Evolutionary conservation across 306 rosid genomes (phyloP), one percentile per base, ranked within the genome.

Genomic region (Pyrus bretschneideri): DNA sequence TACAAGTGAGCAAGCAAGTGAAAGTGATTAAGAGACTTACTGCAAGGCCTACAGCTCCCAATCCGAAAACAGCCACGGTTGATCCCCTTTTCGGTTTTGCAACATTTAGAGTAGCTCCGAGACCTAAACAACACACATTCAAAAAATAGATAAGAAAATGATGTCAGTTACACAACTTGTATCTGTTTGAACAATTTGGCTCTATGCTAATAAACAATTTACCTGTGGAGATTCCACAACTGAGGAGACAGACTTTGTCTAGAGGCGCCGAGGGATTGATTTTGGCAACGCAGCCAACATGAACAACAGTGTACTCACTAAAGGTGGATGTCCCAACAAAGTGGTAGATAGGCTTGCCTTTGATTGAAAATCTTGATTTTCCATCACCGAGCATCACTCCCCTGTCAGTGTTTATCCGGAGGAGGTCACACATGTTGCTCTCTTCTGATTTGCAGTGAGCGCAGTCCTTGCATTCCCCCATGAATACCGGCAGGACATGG

Each of bases 221-320:
- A 90, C 98, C 98, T 81, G 97, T 94, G 86, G 95, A 87, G 1
- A 94, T 78, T 81, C 98, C 97, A 31, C 98, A 94, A 49, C 98
- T 95, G 72, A 95, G 97, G 40, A 95, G 6, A 66, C 97, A 94
- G 25, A 94, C 91, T 89, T 94, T 91, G 86, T 94, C 98, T 9
- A 94, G 96, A 14, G 98, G 98, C 0, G 97, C 97, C 11, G 82
- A 89, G 21, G 95, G 95, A 85, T 92, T 89, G 85, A 91, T 76
- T 89, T 94, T 94, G 31, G 89, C 97, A 62, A 90, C 85, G 46
- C 93, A 91, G 29, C 98, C 97, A 31, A 87, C 84, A 68, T 94
- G 96, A 12, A 70, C 76, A 51, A 94, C 96, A 21, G 96, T 94
- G 86, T 90, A 94, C 19, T 94, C 94, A 9, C 97, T 91, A 75